Evolutionary conservation across 2,329 filamentous ascomycete genomes (phyloP).

Genomic region (Sporothrix humicola): DNA sequence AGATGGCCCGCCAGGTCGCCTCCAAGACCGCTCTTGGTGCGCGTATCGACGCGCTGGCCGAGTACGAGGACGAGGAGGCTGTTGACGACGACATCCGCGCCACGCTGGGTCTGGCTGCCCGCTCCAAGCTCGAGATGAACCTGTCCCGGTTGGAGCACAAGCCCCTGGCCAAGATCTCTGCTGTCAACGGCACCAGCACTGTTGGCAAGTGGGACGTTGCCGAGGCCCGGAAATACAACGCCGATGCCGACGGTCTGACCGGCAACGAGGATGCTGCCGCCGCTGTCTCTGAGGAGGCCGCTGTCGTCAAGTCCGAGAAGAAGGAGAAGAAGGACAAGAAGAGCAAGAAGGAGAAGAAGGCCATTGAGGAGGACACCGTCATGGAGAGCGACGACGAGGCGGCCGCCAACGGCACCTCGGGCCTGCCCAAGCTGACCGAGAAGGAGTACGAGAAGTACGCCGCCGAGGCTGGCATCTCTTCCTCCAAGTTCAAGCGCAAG

Average conservation of each 20-base stretch:
- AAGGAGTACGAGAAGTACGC: constrained; percentile 66
- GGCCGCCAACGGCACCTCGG: constrained; percentile 30
- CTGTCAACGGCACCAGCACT: constrained; percentile 49
- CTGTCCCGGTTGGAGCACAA: constrained; percentile 86
- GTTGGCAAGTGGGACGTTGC: constrained; percentile 87
- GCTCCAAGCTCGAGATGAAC: constrained; percentile 76
- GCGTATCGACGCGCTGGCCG: constrained; percentile 86
- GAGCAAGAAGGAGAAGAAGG: constrained; percentile 38
- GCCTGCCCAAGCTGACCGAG: constrained; percentile 54
- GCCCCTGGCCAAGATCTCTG: constrained; percentile 67
- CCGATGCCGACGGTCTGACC: constrained; percentile 84
- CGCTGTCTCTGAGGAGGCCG: constrained; percentile 39
- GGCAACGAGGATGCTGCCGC: constrained; percentile 68
- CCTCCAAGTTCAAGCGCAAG: constrained; percentile 80
- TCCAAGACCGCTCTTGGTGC: constrained; percentile 92
- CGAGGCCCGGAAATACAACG: constrained; percentile 92
- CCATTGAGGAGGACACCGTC: constrained; percentile 34
- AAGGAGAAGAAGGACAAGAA: constrained; percentile 40
- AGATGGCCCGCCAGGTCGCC: constrained; percentile 95
- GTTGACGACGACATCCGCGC: constrained; percentile 88
- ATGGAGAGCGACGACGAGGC: constrained; percentile 31
- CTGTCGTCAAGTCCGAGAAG: constrained; percentile 51
- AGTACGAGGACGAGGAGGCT: constrained; percentile 74
- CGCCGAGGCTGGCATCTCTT: constrained; percentile 69
- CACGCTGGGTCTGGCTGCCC: constrained; percentile 74